Percentiles rank a stretch among this genome's conserved stretches.
Evolutionary conservation across 2,329 filamentous ascomycete genomes (phyloP).

Genomic region (Ophiosphaerella herpotricha): DNA sequence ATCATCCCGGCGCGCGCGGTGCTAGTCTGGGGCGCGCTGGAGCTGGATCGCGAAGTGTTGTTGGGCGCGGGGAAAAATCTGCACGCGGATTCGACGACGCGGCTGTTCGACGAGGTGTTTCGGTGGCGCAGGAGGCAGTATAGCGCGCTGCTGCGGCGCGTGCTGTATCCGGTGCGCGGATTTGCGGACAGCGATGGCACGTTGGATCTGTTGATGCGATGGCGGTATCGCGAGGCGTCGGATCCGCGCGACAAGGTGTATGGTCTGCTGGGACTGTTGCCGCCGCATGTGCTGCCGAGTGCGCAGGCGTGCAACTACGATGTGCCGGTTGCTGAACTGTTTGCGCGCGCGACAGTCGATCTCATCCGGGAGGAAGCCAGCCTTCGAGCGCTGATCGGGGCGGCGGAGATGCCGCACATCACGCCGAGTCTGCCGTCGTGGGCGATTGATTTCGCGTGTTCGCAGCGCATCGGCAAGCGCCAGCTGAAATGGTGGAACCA

Average conservation of each 20-base stretch:
- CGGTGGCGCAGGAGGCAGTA: not conserved
- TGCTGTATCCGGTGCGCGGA: conserved; percentile 21
- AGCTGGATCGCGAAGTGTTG: not conserved
- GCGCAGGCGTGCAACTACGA: conserved; percentile 12
- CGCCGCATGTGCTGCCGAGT: conserved; percentile 1
- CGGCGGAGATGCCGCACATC: conserved; percentile 14
- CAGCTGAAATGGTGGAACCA: conserved; percentile 27
- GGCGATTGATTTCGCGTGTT: conserved; percentile 23
- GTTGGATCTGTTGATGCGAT: conserved; percentile 21
- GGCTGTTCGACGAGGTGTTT: not conserved
- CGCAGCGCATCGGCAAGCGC: conserved; percentile 14
- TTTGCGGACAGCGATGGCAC: conserved; percentile 14
- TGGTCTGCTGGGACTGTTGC: conserved; percentile 22
- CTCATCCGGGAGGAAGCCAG: conserved; percentile 11
- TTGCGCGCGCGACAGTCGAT: conserved; percentile 16
- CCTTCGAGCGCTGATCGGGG: conserved; percentile 15
- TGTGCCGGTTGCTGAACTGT: conserved; percentile 4
- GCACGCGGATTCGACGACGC: not conserved
- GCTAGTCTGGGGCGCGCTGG: conserved; percentile 5
- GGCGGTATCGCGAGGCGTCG: conserved; percentile 21
- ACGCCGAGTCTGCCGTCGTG: conserved; percentile 12
- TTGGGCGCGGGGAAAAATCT: not conserved
- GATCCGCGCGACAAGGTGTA: conserved; percentile 33
- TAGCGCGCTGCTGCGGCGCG: conserved; percentile 8
- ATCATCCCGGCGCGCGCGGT: conserved; percentile 13